phyloP scores from a whole-genome alignment of 495 filamentous ascomycete species.

The Xylaria telfairii region DNA sequence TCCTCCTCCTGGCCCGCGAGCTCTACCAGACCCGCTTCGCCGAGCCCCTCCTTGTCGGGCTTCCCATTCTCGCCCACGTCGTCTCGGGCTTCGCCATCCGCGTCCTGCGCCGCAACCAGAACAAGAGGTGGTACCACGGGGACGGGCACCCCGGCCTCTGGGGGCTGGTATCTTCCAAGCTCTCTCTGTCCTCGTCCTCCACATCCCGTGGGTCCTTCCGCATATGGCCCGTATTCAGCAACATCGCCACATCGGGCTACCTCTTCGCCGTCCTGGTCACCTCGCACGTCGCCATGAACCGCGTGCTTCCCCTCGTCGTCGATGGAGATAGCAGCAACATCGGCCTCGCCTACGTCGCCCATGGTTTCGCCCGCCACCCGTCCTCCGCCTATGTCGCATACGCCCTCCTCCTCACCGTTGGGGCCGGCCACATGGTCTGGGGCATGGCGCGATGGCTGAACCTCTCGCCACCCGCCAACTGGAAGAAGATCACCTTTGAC shows the following conservation, averaged over 20 bases:
- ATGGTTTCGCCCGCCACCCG: constrained; percentile 77
- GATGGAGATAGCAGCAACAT: constrained; percentile 85
- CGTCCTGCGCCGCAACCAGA: constrained; percentile 70
- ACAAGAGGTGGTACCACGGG: constrained; percentile 72
- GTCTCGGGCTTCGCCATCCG: constrained; percentile 76
- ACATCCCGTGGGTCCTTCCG: constrained; percentile 34
- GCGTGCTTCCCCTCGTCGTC: constrained; percentile 70
- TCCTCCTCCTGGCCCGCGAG: constrained; percentile 69
- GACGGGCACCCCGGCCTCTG: constrained; percentile 41
- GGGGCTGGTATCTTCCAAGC: constrained; percentile 42
- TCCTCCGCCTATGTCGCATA: constrained; percentile 72
- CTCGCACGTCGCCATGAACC: constrained; percentile 73
- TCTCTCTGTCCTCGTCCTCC: constrained; percentile 23
- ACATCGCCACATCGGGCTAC: constrained; percentile 72
- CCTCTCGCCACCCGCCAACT: constrained; percentile 50
- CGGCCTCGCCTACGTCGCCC: constrained; percentile 80
- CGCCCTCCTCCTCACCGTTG: constrained; percentile 67
- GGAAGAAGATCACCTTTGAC: constrained; percentile 53
- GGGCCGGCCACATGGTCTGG: constrained; percentile 81
- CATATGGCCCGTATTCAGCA: constrained; percentile 72
- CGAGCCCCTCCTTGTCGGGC: constrained; percentile 67
- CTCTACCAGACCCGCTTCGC: constrained; percentile 82
- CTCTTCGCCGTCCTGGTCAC: constrained; percentile 65
- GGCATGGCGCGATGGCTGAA: constrained; percentile 80
- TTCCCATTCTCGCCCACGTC: constrained; percentile 64